Conservation (phyloP, 371 early-diverging fungal species). For the Apophysomyces elegans region DNA sequence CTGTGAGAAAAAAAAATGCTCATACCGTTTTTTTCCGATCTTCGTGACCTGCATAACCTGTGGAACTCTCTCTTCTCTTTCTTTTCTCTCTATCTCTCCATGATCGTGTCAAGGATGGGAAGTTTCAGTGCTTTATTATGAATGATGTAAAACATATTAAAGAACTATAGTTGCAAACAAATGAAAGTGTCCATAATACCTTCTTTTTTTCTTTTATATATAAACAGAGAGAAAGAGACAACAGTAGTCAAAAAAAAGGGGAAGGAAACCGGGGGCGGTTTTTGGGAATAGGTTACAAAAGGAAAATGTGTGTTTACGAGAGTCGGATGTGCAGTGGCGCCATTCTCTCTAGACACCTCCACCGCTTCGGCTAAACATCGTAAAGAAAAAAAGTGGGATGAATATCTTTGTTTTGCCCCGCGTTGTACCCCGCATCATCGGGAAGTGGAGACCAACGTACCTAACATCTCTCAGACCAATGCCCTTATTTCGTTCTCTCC, state of each 20-base stretch:
- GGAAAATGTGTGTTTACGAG: not conserved
- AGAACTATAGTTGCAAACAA: not conserved
- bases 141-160: constrained; percentile 6
- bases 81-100: not conserved
- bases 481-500: constrained; percentile 44
- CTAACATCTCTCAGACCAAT: constrained; percentile 50
- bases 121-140: constrained; percentile 4
- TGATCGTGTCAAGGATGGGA: constrained; percentile 6
- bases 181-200: not conserved
- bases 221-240: not conserved
- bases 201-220: no score
- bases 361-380: constrained; percentile 37
- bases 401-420: constrained; percentile 3
- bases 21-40: constrained; percentile 11
- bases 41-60: constrained; percentile 11
- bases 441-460: constrained; percentile 21
- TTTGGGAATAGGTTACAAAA: constrained; percentile 12
- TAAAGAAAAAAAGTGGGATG: constrained; percentile 1
- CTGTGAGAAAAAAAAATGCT: constrained; percentile 11
- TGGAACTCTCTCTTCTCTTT: not conserved
- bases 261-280: not conserved
- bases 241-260: not conserved
- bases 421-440: constrained; percentile 6
- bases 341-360: constrained; percentile 36
- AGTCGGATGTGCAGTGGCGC: not conserved